Evolutionary conservation across 2,329 filamentous ascomycete genomes (phyloP), one percentile per base, ranked within the genome.

Genomic region (Diplodia scrobiculata): DNA sequence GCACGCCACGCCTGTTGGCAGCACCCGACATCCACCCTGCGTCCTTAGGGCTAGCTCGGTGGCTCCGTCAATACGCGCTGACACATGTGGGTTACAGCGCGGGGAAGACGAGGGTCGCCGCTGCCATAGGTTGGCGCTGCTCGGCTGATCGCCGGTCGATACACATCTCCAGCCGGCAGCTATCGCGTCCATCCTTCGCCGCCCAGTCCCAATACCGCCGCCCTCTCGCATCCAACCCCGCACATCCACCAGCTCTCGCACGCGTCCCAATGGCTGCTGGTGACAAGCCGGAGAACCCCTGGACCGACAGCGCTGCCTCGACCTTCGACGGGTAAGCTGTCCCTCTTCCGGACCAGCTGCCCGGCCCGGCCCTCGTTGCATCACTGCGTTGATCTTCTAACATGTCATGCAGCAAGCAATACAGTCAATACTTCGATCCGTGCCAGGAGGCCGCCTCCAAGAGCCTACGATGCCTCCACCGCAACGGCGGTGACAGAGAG

Each of bases 341-440:
- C 29, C 59, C 63, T 36, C 36, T 13, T 52, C 54, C 66, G 45
- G n/a, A 38, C 27, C 27, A 17, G 25, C 63, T 53, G 48, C 50
- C 62, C 51, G 62, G 48, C 62, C 62, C 51, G 63, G 38, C 63
- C 63, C 63, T 65, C 53, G 17, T 9, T 9, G 52, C 38, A 11
- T 27, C 29, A 50, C 48, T 32, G n/a, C 29, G 19, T 9, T 29
- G 38, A 58, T 9, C 7, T 6, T 60, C 53, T 55, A 52, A 51
- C 64, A 7, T 48, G 68, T 45, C 27, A 32, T 34, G 58, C 55
- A 97, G 94, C 71, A 98, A 98, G 83, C 85, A 84, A 65, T 87
- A 89, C 74, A 97, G 92, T 82, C 89, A 97, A 76, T 98, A 90
- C 80, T 92, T 91, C 77, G 95, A 99, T 73, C 95, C 95, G 1